Conservation (phyloP, 2,329 filamentous ascomycete species). For the Aspergillus transmontanensis region DNA sequence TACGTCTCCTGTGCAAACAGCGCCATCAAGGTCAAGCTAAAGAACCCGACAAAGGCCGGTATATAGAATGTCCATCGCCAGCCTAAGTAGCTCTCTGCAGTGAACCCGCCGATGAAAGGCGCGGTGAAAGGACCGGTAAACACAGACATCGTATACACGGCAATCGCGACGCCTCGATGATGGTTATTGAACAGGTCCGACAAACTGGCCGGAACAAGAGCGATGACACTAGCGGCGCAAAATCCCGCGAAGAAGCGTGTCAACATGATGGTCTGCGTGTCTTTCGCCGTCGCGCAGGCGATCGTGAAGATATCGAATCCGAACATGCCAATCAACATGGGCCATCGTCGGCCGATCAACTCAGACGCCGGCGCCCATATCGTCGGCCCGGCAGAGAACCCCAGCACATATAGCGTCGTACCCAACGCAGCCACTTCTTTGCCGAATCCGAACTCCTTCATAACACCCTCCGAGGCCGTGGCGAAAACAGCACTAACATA, state of each 20-base stretch:
- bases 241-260: slow-evolving; percentile 49
- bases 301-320: slow-evolving; percentile 49
- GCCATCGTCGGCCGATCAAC: slow-evolving; percentile 57
- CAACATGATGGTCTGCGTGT: slow-evolving; percentile 41
- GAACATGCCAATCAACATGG: slow-evolving; percentile 48
- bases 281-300: slow-evolving; percentile 43
- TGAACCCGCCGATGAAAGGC: slow-evolving; percentile 53
- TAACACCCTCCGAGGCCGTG: slow-evolving; percentile 59
- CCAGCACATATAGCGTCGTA: slow-evolving; percentile 50
- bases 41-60: slow-evolving; percentile 54
- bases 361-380: slow-evolving; percentile 65
- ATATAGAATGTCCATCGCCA: slow-evolving; percentile 56
- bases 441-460: slow-evolving; percentile 48
- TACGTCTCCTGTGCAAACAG: slow-evolving; percentile 56
- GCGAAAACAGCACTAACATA: slow-evolving; percentile 66
- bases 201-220: slow-evolving; percentile 44
- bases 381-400: slow-evolving; percentile 61
- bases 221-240: slow-evolving; percentile 44
- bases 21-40: slow-evolving; percentile 34
- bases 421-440: slow-evolving; percentile 46
- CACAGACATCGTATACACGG: slow-evolving; percentile 50
- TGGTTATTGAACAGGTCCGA: slow-evolving; percentile 53
- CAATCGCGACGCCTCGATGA: slow-evolving; percentile 42
- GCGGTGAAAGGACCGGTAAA: slow-evolving; percentile 50
- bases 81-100: slow-evolving; percentile 46